These are phyloP conservation scores for Petrea volubilis DNA, from an alignment of 257 asterid genomes.

Conservation along the genomic window DNA sequence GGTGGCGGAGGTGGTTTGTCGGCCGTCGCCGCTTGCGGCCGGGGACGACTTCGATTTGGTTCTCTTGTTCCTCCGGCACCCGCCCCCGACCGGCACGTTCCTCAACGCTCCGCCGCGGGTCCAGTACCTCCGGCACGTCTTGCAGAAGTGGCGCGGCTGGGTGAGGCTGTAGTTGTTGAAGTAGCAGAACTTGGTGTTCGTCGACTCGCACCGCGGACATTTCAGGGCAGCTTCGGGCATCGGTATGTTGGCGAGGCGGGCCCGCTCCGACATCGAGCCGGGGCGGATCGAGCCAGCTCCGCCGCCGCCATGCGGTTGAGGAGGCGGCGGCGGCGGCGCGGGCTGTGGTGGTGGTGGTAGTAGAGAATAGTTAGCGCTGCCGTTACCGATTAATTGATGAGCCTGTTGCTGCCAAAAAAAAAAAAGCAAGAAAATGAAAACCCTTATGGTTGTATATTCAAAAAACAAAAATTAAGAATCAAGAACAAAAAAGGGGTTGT, in stretches of 20 bases:
- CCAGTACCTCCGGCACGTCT: constrained; percentile 89
- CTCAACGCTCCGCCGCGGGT: constrained; percentile 86
- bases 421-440: constrained; percentile 27
- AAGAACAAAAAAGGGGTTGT: constrained; percentile 6
- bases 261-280: constrained; percentile 85
- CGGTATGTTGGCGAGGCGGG: constrained; percentile 79
- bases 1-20: constrained; percentile 40
- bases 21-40: constrained; percentile 45
- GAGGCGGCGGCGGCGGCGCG: constrained; percentile 37
- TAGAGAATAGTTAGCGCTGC: constrained; percentile 31
- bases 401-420: constrained; percentile 43
- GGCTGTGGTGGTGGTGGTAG: constrained; percentile 26
- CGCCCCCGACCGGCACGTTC: constrained; percentile 86
- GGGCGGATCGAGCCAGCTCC: constrained; percentile 63
- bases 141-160: constrained; percentile 95
- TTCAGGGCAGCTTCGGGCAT: constrained; percentile 81
- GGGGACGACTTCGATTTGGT: constrained; percentile 67
- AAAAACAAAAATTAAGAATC: constrained; percentile 26
- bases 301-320: constrained; percentile 39
- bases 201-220: constrained; percentile 87
- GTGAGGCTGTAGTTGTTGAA: constrained; percentile 90
- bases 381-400: constrained; percentile 48
- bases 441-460: constrained; percentile 35
- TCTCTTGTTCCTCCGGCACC: constrained; percentile 74
- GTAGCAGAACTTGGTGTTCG: constrained; percentile 89